phyloP scores from a whole-genome alignment of 805 yeast genomes.

The Candida alai region DNA sequence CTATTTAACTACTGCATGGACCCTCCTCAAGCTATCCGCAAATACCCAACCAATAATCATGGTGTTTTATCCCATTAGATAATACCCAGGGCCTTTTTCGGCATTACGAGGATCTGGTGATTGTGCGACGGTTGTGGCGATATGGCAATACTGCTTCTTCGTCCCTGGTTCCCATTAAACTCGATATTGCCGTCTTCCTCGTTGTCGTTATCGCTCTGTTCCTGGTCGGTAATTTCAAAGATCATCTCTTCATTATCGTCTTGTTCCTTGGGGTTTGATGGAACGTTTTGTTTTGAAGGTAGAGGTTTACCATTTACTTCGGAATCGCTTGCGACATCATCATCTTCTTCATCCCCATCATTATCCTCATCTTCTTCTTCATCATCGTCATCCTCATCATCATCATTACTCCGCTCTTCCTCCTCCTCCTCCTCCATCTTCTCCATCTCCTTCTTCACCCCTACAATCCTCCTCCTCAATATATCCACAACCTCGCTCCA shows the following conservation, averaged over 20 bases:
- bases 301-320: conserved; percentile 12
- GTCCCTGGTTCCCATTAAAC: not conserved
- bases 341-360: conserved; percentile 32
- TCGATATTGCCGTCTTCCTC: not conserved
- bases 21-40: no score
- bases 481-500: conserved; percentile 45
- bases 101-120: conserved; percentile 12
- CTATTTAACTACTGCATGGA: no score
- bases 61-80: no score
- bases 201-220: not conserved
- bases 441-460: conserved; percentile 25
- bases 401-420: conserved; percentile 36
- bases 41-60: no score
- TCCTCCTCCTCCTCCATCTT: conserved; percentile 29
- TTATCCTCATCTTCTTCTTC: conserved; percentile 38
- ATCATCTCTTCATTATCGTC: conserved; percentile 17
- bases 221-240: conserved; percentile 18
- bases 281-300: not conserved
- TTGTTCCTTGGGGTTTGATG: not conserved
- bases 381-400: conserved; percentile 35
- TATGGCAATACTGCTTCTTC: not conserved
- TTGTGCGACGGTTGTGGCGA: conserved; percentile 9
- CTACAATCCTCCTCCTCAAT: conserved; percentile 30
- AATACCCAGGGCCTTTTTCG: conserved; percentile 16
- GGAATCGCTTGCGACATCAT: conserved; percentile 30